Percentiles rank a stretch among this genome's conserved stretches.
phyloP scores from a whole-genome alignment of 2,329 filamentous ascomycete species.

The Penicillium sp. region DNA sequence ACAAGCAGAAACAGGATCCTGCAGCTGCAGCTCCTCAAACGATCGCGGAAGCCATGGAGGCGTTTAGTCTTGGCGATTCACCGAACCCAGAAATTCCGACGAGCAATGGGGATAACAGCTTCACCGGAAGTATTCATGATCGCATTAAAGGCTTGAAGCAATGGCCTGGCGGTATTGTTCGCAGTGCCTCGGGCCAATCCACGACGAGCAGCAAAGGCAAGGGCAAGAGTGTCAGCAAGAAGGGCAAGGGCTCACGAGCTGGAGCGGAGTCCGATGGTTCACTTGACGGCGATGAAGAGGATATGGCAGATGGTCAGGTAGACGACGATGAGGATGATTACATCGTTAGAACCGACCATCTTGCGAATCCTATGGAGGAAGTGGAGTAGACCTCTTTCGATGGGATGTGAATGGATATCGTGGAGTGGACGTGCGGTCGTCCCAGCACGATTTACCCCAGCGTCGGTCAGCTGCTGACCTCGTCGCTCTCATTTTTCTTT shows the following conservation, averaged over 20 bases:
- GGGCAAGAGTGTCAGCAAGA: slow-evolving; percentile 27
- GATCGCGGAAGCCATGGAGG: slow-evolving; percentile 39
- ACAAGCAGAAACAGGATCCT: slow-evolving; percentile 44
- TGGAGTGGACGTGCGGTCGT: too few species aligned
- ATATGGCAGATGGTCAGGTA: slow-evolving; percentile 21
- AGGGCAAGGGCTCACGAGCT: slow-evolving; percentile 40
- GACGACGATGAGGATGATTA: slow-evolving; percentile 39
- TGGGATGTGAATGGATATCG: background rate
- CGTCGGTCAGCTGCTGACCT: too few species aligned
- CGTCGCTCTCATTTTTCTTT: too few species aligned
- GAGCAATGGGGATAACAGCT: slow-evolving; percentile 26
- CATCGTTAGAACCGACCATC: slow-evolving; percentile 39
- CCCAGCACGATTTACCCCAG: background rate
- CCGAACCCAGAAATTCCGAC: slow-evolving; percentile 20
- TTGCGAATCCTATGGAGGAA: slow-evolving; percentile 25
- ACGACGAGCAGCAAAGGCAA: slow-evolving; percentile 29
- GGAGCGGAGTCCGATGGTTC: slow-evolving; percentile 36
- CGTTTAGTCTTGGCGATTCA: slow-evolving; percentile 28
- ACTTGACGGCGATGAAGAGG: slow-evolving; percentile 29
- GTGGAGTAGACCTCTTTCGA: slow-evolving; percentile 12
- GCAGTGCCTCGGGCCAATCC: slow-evolving; percentile 32
- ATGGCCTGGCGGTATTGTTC: slow-evolving; percentile 24
- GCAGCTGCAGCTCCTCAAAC: slow-evolving; percentile 29
- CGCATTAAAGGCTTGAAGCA: slow-evolving; percentile 35
- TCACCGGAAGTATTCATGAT: slow-evolving; percentile 18